Percentiles rank a stretch among this genome's conserved stretches.
phyloP scores from a whole-genome alignment of 768 basidiomycete genomes.

The Suillus sp. region DNA sequence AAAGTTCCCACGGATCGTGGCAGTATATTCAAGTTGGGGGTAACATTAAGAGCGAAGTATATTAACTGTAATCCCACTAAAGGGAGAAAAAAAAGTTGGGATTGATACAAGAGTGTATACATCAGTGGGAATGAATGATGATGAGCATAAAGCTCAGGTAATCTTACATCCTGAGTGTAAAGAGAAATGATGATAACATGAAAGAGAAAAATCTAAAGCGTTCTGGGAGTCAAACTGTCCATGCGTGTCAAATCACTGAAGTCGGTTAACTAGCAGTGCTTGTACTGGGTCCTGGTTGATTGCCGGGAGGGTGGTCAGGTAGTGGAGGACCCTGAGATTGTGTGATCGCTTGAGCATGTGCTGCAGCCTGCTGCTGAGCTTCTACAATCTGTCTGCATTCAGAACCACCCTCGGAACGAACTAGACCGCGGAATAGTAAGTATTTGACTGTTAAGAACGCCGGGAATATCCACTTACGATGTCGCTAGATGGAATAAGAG shows the following conservation, averaged over 20 bases:
- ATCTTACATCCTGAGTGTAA: conserved; percentile 7
- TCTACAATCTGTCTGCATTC: conserved; percentile 60
- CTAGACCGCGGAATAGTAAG: conserved; percentile 43
- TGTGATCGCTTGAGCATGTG: conserved; percentile 28
- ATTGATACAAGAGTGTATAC: conserved; percentile 3
- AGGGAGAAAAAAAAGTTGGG: not conserved
- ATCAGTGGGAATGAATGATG: conserved; percentile 8
- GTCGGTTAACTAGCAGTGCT: conserved; percentile 13
- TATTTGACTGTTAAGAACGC: conserved; percentile 24
- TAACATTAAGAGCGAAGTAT: conserved; percentile 5
- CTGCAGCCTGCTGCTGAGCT: conserved; percentile 37
- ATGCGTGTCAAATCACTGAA: not conserved
- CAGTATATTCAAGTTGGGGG: conserved; percentile 2
- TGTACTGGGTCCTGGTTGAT: conserved; percentile 26
- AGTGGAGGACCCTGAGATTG: conserved; percentile 20
- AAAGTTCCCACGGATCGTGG: conserved; percentile 3
- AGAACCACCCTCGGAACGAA: conserved; percentile 83
- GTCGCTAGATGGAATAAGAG: conserved; percentile 54
- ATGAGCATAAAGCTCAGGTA: conserved; percentile 6
- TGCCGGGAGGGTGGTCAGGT: conserved; percentile 17
- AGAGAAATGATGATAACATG: conserved; percentile 4
- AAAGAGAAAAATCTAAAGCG: not conserved
- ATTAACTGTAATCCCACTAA: conserved; percentile 2
- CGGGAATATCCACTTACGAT: conserved; percentile 54
- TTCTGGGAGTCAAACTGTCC: conserved; percentile 1